Conservation (phyloP, 108 stramenopile species). For the Nitzschia sp. region DNA sequence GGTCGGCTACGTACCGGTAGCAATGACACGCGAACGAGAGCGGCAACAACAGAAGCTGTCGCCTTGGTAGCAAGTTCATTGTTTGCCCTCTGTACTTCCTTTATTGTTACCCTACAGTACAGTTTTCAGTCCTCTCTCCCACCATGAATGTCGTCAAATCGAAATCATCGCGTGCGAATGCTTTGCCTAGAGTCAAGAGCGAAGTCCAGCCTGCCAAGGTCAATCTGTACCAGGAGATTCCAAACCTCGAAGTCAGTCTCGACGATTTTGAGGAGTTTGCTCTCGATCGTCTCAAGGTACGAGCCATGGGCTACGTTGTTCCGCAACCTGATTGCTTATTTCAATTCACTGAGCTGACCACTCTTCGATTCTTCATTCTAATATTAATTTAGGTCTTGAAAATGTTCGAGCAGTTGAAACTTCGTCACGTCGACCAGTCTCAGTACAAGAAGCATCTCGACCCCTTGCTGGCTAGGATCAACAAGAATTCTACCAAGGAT, state of each 20-base stretch:
- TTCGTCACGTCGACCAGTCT: slow-evolving; percentile 37
- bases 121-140: neutral
- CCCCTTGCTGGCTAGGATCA: slow-evolving; percentile 27
- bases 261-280: slow-evolving; percentile 90
- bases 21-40: no score
- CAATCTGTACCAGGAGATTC: slow-evolving; percentile 51
- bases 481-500: slow-evolving; percentile 59
- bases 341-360: no score
- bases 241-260: slow-evolving; percentile 67
- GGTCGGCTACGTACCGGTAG: no score
- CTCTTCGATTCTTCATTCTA: no score
- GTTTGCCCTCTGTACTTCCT: no score
- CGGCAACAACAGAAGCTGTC: no score
- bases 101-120: no score
- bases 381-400: slow-evolving; percentile 84
- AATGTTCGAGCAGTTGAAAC: slow-evolving; percentile 91
- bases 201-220: slow-evolving; percentile 9
- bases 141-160: slow-evolving; percentile 30
- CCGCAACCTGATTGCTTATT: no score
- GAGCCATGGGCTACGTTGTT: slow-evolving; percentile 13
- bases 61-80: no score
- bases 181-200: neutral
- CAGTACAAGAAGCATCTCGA: slow-evolving; percentile 31
- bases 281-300: slow-evolving; percentile 81
- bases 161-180: neutral